These are phyloP conservation scores for Metschnikowia sp. DNA, from an alignment of 805 yeast genomes.

Conservation along the genomic window DNA sequence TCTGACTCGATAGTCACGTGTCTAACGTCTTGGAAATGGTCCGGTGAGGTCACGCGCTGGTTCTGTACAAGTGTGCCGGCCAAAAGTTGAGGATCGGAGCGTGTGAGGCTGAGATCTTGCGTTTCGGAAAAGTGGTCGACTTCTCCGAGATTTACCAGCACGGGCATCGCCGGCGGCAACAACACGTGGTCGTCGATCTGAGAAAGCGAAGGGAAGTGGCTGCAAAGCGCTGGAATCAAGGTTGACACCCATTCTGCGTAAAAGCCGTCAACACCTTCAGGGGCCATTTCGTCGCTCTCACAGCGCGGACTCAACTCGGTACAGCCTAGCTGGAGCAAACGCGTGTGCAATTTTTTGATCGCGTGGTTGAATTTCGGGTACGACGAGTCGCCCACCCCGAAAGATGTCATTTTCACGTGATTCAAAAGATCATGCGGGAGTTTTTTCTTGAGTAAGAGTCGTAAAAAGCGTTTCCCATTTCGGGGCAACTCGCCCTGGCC, in stretches of 20 bases:
- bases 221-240: conserved; percentile 32
- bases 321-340: conserved; percentile 82
- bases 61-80: conserved; percentile 52
- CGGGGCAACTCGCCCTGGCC: conserved; percentile 95
- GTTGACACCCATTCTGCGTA: conserved; percentile 70
- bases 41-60: conserved; percentile 57
- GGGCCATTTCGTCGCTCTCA: conserved; percentile 84
- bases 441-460: conserved; percentile 61
- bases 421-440: conserved; percentile 57
- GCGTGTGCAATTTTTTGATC: conserved; percentile 72
- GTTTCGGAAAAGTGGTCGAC: not conserved
- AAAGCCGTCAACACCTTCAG: conserved; percentile 75
- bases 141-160: conserved; percentile 10
- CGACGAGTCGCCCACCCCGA: conserved; percentile 93
- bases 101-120: conserved; percentile 8
- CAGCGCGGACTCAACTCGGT: conserved; percentile 65
- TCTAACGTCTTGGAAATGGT: conserved; percentile 91
- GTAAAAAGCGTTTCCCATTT: conserved; percentile 73
- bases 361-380: conserved; percentile 89
- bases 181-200: conserved; percentile 24
- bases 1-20: conserved; percentile 44
- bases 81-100: conserved; percentile 9
- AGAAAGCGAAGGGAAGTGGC: conserved; percentile 21
- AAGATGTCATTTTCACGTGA: conserved; percentile 62
- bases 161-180: conserved; percentile 26